A percentile compares a stretch with the other conserved stretches of the same genome.
Evolutionary conservation across 768 basidiomycete genomes (phyloP).

Genomic region (Psilocybe subaeruginosa): DNA sequence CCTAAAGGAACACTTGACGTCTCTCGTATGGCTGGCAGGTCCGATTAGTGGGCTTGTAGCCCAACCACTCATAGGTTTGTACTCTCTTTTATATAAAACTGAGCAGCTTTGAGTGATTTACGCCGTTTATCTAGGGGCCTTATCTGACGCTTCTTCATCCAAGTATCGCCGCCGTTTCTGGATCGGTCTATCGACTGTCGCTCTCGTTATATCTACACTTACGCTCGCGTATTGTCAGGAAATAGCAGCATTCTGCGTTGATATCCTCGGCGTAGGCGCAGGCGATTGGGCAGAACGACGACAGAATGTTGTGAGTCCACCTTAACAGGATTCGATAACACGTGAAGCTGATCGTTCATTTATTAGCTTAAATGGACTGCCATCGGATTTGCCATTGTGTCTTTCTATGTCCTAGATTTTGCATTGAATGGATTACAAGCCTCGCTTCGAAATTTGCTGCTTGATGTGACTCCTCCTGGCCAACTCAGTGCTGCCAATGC

Average conservation of each 20-base stretch:
- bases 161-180: constrained; percentile 91
- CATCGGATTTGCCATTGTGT: constrained; percentile 84
- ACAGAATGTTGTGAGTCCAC: constrained; percentile 54
- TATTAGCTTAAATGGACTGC: constrained; percentile 66
- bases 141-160: constrained; percentile 93
- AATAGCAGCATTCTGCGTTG: constrained; percentile 74
- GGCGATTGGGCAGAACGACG: constrained; percentile 89
- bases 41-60: constrained; percentile 95
- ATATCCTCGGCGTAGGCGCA: constrained; percentile 70
- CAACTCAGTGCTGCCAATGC: constrained; percentile 96
- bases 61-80: constrained; percentile 93
- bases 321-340: not conserved
- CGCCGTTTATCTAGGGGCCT: constrained; percentile 64
- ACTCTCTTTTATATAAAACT: constrained; percentile 18
- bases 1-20: constrained; percentile 87
- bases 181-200: constrained; percentile 86
- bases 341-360: not conserved
- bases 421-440: constrained; percentile 96
- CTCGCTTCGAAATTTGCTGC: constrained; percentile 88
- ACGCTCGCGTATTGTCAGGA: constrained; percentile 83
- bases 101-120: constrained; percentile 29
- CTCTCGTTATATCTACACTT: constrained; percentile 78
- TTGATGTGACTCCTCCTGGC: constrained; percentile 87
- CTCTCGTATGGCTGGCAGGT: constrained; percentile 93
- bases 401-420: constrained; percentile 95